Evolutionary conservation across 2,329 filamentous ascomycete species (phyloP), one percentile per base, ranked within the genome.

Genomic region (Neonectria coccinea): DNA sequence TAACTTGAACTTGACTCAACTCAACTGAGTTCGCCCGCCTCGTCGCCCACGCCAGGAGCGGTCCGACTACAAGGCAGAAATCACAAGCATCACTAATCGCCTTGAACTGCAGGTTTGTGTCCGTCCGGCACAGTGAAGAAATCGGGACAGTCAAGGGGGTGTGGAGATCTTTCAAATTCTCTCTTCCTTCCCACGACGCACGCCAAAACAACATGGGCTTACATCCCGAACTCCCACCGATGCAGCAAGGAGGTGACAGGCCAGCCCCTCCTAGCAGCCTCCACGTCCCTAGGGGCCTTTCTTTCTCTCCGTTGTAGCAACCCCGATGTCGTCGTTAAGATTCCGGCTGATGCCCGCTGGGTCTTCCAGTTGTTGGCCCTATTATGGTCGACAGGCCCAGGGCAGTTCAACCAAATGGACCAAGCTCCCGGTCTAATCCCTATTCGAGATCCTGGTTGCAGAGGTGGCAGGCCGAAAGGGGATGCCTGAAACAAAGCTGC

Each of bases 401-500:
- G 39, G 33, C 41, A 27, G 58, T 52, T 56, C 44, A 62, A 57
- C 57, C 42, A 58, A 59, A 61, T 50, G 59, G 54, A 60, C 56
- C 64, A 70, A 68, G 45, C 47, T 56, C 25, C 44, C 53, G n/a
- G 47, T 20, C 71, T 69, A 70, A 58, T 58, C 68, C 70, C 31
- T 48, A 69, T 73, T 67, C 12, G 63, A 69, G 20, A 9, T 8
- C 51, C 16, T 41, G 33, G 36, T n/a, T 63, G 36, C 59, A 52
- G 47, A 64, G 36, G 36, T 20, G 22, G 58, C 45, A 69, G 52
- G 36, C 70, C 63, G 54, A 70, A 70, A 72, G 51, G 53, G 63
- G 68, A 64, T 64, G 64, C 44, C 63, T 74, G 72, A 74, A 74
- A 74, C 70, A 70, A 53, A 22, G 27, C 18, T 57, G 56, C 71